A percentile compares a stretch with the other conserved stretches of the same genome.
Evolutionary conservation across 176 grass and related monocot species (phyloP).

Genomic region (Areca catechu): DNA sequence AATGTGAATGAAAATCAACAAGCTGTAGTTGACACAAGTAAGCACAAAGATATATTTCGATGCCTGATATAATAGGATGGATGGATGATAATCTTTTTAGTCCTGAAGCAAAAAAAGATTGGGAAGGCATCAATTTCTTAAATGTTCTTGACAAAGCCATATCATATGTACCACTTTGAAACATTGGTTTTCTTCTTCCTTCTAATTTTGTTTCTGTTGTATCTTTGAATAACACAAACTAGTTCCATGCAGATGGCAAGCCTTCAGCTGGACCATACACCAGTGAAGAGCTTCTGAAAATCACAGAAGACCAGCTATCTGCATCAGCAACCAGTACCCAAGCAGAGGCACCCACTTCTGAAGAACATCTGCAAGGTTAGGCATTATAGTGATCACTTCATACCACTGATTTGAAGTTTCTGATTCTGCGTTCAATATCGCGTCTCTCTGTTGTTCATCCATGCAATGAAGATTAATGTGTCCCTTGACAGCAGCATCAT

Average conservation of each 20-base stretch:
- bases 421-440: neutral
- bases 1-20: constrained; percentile 29
- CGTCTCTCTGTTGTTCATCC: neutral
- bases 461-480: neutral
- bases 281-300: constrained; percentile 80
- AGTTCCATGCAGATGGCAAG: constrained; percentile 43
- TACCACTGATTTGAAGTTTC: neutral
- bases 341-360: constrained; percentile 12
- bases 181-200: too few relatives aligned
- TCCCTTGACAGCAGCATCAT: constrained; percentile 14
- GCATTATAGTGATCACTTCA: neutral
- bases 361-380: constrained; percentile 43
- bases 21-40: constrained; percentile 46
- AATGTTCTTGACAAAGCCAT: too few relatives aligned
- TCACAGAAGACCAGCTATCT: constrained; percentile 69
- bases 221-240: neutral
- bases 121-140: too few relatives aligned
- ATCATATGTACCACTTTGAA: too few relatives aligned
- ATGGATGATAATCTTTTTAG: neutral
- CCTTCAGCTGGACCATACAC: constrained; percentile 38
- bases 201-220: neutral
- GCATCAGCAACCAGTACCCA: constrained; percentile 40
- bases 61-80: neutral
- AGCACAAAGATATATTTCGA: constrained; percentile 20
- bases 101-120: neutral